Conservation (phyloP, 768 basidiomycete species). For the Cantharellus cinnabarinus region DNA sequence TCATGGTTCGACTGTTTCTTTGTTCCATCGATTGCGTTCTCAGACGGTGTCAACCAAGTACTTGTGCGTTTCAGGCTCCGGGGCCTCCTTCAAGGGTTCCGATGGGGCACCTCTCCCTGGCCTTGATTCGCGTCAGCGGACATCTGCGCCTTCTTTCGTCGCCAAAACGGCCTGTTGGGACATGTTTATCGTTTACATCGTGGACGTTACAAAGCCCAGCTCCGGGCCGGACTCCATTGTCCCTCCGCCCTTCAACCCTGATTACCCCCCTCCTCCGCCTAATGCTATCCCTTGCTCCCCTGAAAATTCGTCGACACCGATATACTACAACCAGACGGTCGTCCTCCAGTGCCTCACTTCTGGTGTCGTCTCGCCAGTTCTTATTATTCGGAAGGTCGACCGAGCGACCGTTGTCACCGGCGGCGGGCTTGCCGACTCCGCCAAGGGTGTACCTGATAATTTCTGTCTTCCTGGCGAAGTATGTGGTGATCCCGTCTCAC, state of each 20-base stretch:
- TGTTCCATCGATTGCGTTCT: slow-evolving; percentile 89
- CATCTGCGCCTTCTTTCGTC: slow-evolving; percentile 70
- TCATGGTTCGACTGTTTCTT: slow-evolving; percentile 85
- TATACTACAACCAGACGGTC: slow-evolving; percentile 94
- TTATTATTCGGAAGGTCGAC: slow-evolving; percentile 89
- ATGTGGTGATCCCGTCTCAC: slow-evolving; percentile 85
- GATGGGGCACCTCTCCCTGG: slow-evolving; percentile 78
- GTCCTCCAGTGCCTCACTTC: slow-evolving; percentile 88
- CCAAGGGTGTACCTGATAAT: slow-evolving; percentile 65
- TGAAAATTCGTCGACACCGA: slow-evolving; percentile 67
- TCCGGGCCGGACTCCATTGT: slow-evolving; percentile 59
- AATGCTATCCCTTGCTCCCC: slow-evolving; percentile 75
- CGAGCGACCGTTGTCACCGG: slow-evolving; percentile 78
- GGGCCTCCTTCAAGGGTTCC: slow-evolving; percentile 80
- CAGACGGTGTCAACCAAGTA: slow-evolving; percentile 94
- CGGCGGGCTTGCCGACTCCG: slow-evolving; percentile 73
- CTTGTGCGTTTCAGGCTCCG: slow-evolving; percentile 84
- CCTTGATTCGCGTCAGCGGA: slow-evolving; percentile 45
- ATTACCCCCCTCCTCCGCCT: slow-evolving; percentile 81
- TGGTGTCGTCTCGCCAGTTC: slow-evolving; percentile 78
- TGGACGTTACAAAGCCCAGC: slow-evolving; percentile 72
- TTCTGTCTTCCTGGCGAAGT: slow-evolving; percentile 71
- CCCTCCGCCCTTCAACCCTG: slow-evolving; percentile 64
- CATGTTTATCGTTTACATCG: slow-evolving; percentile 92
- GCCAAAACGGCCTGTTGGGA: slow-evolving; percentile 82